Percentiles rank a stretch among this genome's conserved stretches.
Conservation (phyloP, 139 green algal species). For the Eudorina sp. region DNA sequence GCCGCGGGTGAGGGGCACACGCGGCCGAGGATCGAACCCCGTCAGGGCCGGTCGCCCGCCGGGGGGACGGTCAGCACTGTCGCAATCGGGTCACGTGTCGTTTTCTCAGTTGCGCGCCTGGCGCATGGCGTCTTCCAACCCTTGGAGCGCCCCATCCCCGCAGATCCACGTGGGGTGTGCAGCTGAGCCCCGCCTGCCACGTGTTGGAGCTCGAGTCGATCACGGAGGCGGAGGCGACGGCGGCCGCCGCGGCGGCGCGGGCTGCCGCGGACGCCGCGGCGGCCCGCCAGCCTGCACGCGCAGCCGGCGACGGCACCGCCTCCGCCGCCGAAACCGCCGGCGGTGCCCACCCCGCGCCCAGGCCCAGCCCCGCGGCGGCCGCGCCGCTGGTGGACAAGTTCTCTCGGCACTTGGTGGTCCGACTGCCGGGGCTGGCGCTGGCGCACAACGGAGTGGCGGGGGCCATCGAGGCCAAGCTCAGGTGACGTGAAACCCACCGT, state of each 20-base stretch:
- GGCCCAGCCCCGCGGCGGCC: not conserved
- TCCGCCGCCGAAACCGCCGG: not conserved
- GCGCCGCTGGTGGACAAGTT: conserved; percentile 75
- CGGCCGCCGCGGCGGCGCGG: not conserved
- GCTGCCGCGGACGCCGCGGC: conserved; percentile 7
- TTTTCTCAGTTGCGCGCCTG: no score
- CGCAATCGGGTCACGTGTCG: no score
- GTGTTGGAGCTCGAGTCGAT: conserved; percentile 84
- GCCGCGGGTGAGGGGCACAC: no score
- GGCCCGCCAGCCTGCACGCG: no score
- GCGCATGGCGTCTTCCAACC: no score
- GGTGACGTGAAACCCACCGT: conserved; percentile 28
- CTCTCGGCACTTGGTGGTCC: conserved; percentile 84
- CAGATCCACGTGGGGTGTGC: conserved; percentile 43
- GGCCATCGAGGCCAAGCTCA: conserved; percentile 41
- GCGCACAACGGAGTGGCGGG: conserved; percentile 65
- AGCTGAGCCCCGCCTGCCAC: conserved; percentile 43
- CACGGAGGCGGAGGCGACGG: conserved; percentile 41
- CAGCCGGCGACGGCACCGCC: no score
- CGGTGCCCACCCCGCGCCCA: no score
- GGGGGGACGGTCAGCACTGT: no score
- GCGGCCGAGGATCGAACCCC: no score
- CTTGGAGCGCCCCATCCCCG: no score
- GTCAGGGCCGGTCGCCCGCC: no score
- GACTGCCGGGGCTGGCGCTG: conserved; percentile 75